Percentiles rank a stretch among this genome's conserved stretches.
Evolutionary conservation across 1,284 basidiomycete genomes (phyloP).

Genomic region (Rhizoctonia solani): DNA sequence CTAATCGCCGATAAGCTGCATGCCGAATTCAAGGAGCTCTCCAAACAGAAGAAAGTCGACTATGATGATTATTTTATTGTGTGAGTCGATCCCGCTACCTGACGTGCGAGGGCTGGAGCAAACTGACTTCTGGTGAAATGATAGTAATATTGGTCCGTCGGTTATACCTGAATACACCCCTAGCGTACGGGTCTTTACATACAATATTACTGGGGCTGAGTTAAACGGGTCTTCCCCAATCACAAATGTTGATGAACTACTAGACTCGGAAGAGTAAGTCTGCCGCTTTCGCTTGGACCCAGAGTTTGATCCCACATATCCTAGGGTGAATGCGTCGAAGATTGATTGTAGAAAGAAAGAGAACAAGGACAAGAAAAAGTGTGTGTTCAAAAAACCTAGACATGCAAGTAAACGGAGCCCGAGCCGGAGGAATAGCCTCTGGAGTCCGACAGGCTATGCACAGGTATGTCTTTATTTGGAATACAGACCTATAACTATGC

Average conservation of each 20-base stretch:
- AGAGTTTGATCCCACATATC: too few relatives aligned
- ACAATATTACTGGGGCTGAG: slow-evolving; percentile 63
- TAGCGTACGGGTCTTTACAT: slow-evolving; percentile 78
- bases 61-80: slow-evolving; percentile 72
- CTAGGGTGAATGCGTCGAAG: too few relatives aligned
- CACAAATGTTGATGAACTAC: not conserved
- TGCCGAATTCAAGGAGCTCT: slow-evolving; percentile 34
- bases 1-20: slow-evolving; percentile 30
- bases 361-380: slow-evolving; percentile 62
- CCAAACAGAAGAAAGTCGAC: slow-evolving; percentile 56
- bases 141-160: slow-evolving; percentile 70
- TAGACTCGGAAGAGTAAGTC: not conserved
- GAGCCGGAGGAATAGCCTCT: slow-evolving; percentile 67
- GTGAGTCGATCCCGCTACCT: slow-evolving; percentile 4
- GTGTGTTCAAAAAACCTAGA: slow-evolving; percentile 58
- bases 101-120: not conserved
- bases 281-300: not conserved
- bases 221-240: slow-evolving; percentile 18
- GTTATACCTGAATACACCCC: slow-evolving; percentile 91
- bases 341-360: slow-evolving; percentile 58
- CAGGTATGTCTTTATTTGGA: slow-evolving; percentile 60
- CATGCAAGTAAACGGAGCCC: slow-evolving; percentile 68
- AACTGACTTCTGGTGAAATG: not conserved
- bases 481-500: slow-evolving; percentile 43
- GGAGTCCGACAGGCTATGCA: slow-evolving; percentile 78